Conservation (phyloP, 2,329 filamentous ascomycete species). For the Fusarium bactridioides region DNA sequence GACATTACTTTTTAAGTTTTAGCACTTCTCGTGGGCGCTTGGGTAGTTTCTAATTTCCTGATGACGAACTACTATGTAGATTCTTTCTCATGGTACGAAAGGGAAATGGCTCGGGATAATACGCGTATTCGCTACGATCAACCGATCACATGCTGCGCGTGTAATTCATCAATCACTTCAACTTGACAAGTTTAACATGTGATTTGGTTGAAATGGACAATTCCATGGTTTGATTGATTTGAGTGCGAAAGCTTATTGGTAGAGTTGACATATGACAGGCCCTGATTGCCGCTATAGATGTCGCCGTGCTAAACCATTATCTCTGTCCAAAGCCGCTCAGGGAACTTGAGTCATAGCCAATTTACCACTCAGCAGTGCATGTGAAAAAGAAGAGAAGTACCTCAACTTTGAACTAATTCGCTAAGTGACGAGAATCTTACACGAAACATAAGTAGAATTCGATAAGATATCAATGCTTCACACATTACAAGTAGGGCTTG, state of each 20-base stretch:
- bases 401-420: background rate
- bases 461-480: background rate
- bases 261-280: background rate
- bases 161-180: background rate
- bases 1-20: background rate
- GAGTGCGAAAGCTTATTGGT: background rate
- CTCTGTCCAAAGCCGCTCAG: background rate
- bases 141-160: background rate
- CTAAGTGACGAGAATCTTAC: background rate
- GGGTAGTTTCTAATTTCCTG: background rate
- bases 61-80: background rate
- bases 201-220: background rate
- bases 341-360: background rate
- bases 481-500: background rate
- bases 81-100: background rate
- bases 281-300: background rate
- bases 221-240: background rate
- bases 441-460: background rate
- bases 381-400: background rate
- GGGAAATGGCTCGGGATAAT: background rate
- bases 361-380: background rate
- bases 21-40: no score
- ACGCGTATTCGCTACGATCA: background rate
- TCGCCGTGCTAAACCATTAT: background rate
- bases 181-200: background rate